Percentiles rank a stretch among this genome's conserved stretches.
Evolutionary conservation across 177 flowering plant species (phyloP).

Genomic region (Vitis hybrid): DNA sequence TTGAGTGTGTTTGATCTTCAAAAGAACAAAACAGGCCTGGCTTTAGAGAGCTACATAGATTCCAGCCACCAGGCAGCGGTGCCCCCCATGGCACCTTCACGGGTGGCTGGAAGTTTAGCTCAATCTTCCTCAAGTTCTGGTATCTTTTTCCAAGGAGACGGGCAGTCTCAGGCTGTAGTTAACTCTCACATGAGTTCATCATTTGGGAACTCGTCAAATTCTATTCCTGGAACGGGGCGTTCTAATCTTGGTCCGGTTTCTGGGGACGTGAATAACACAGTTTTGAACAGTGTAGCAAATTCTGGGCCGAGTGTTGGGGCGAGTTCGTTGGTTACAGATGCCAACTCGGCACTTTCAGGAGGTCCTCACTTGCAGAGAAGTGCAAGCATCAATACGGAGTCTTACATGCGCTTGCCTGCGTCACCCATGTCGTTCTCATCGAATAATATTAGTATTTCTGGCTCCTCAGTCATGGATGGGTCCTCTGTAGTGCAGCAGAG

Average conservation of each 20-base stretch:
- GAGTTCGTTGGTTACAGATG: constrained; percentile 93
- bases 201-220: constrained; percentile 67
- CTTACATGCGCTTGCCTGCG: constrained; percentile 77
- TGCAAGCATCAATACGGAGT: constrained; percentile 82
- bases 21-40: constrained; percentile 35
- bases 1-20: background rate
- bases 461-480: constrained; percentile 84
- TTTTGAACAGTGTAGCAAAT: constrained; percentile 69
- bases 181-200: constrained; percentile 73
- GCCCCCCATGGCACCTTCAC: constrained; percentile 70
- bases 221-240: constrained; percentile 55
- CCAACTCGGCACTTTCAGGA: constrained; percentile 89
- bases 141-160: constrained; percentile 85
- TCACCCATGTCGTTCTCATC: constrained; percentile 95
- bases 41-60: constrained; percentile 64
- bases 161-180: constrained; percentile 44
- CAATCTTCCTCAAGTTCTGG: constrained; percentile 88
- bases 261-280: constrained; percentile 68
- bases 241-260: constrained; percentile 55
- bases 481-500: constrained; percentile 68
- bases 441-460: constrained; percentile 82
- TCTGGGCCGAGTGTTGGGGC: constrained; percentile 96
- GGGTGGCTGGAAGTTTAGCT: constrained; percentile 71
- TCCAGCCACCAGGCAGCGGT: constrained; percentile 58
- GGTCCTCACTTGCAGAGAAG: constrained; percentile 94